Base-by-base conservation (phyloP, 2,329 filamentous ascomycete species). In the Penicillium sp. region DNA sequence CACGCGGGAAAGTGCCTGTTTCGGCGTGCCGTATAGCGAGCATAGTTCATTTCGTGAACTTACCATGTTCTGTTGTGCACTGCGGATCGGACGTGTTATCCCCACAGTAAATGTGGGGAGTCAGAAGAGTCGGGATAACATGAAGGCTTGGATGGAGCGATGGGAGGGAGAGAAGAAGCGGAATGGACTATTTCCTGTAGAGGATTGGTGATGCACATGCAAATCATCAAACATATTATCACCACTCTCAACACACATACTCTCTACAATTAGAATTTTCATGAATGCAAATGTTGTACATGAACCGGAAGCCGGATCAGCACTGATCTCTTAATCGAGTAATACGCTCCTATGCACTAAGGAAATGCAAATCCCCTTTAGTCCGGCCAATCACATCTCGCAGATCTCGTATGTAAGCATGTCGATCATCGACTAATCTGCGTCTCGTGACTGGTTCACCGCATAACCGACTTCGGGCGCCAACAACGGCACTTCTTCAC, bases 31-130 rank as follows among this genome's bases (percentile, higher is more conserved):
- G 2, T 99, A 99, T 72, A 93, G 89, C 51, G 95, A 99, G 77
- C 95, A 99, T 73, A 95, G 90, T 73, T 96, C 90, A 60, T 99
- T 99, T 70, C 83, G 93, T 41, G 95, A 99, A 79, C 75, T 99
- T 70, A 93, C 91, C 0, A 88, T 98, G 84, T 99, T 99, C 70
- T 85, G 93, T 64, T 95, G 95, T 81, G 85, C 88, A 21, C 73
- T 99, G 72, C 80, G 90, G 55, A 96, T 99, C 63, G 92, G 93
- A 62, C 90, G 88, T 75, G 85, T 99, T 7, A 89, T 99, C 16
- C 95, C 95, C 0, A 99, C 95, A 0, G 95, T 99, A 3, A 98
- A 99, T 71, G 83, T 89, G n/a, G 86, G 85, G 0, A 86, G 77
- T 61, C 83, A 80, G 37, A 87, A 84, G 74, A 81, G 79, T 39